Percentiles rank a stretch among this genome's conserved stretches.
These are phyloP conservation scores for Boletus pseudo-olivaceus DNA, from an alignment of 768 basidiomycete species.

Conservation along the genomic window DNA sequence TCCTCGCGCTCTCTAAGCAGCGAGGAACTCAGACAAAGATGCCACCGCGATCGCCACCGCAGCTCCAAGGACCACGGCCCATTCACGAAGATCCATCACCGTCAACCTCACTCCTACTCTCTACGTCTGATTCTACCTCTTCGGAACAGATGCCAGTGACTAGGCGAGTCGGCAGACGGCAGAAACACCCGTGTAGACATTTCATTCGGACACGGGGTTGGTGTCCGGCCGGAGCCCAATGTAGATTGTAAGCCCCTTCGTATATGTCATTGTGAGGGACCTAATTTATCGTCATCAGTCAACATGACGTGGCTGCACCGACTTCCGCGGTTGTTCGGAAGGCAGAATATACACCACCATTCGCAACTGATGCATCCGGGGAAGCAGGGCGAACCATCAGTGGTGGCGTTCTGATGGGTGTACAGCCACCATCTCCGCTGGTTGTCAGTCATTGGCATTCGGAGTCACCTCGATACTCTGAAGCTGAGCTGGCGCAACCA, in stretches of 20 bases:
- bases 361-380: constrained; percentile 1
- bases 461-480: constrained; percentile 30
- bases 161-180: constrained; percentile 9
- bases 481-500: constrained; percentile 28
- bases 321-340: constrained; percentile 19
- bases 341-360: constrained; percentile 5
- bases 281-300: constrained; percentile 7
- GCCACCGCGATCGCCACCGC: constrained; percentile 1
- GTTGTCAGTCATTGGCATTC: neutral
- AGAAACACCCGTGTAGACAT: constrained; percentile 40
- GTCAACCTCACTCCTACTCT: constrained; percentile 21
- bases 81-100: constrained; percentile 22
- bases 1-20: constrained; percentile 9
- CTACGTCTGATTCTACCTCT: constrained; percentile 18
- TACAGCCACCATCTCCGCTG: constrained; percentile 12
- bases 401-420: constrained; percentile 23
- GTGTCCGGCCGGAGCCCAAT: constrained; percentile 41
- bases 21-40: neutral
- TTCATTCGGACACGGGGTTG: constrained; percentile 40
- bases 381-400: constrained; percentile 22
- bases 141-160: constrained; percentile 5
- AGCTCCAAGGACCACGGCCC: constrained; percentile 5
- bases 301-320: constrained; percentile 20
- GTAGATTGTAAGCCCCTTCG: constrained; percentile 37
- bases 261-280: neutral